Conservation (phyloP, 768 basidiomycete species). For the Kwoniella shandongensis region DNA sequence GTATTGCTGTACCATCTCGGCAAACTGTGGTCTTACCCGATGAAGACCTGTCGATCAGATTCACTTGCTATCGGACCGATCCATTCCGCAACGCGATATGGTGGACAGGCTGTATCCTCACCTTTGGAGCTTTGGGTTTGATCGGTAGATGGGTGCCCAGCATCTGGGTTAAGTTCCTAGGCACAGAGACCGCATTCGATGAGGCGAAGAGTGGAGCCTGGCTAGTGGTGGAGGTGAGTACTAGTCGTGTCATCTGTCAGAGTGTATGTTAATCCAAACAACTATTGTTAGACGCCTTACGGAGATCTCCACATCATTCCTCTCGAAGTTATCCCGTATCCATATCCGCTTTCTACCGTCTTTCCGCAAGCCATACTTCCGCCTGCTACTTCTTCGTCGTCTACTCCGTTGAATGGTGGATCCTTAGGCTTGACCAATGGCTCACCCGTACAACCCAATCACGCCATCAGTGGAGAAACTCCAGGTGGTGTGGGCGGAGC, state of each 20-base stretch:
- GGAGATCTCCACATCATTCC: constrained; percentile 78
- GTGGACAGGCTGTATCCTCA: constrained; percentile 67
- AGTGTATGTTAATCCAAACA: constrained; percentile 1
- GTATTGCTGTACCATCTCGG: constrained; percentile 54
- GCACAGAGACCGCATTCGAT: constrained; percentile 77
- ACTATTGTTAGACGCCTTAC: constrained; percentile 68
- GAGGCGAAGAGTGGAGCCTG: constrained; percentile 63
- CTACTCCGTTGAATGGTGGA: constrained; percentile 6
- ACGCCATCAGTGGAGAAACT: constrained; percentile 28
- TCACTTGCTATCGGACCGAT: constrained; percentile 78
- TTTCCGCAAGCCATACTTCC: constrained; percentile 59
- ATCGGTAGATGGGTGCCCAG: constrained; percentile 92
- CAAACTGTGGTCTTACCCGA: constrained; percentile 84
- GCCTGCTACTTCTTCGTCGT: constrained; percentile 26
- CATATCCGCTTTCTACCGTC: constrained; percentile 74
- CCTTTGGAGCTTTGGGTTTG: constrained; percentile 71
- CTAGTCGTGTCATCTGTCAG: neutral
- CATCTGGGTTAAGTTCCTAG: constrained; percentile 84
- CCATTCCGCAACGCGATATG: constrained; percentile 67
- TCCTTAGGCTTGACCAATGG: constrained; percentile 5
- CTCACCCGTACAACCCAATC: constrained; percentile 17
- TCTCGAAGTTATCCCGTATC: constrained; percentile 67
- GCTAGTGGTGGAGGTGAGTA: constrained; percentile 80
- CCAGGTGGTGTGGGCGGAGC: constrained; percentile 46
- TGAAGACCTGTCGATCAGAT: constrained; percentile 83